Evolutionary conservation across 1,284 basidiomycete genomes (phyloP).

Genomic region (Agaricales sp.): DNA sequence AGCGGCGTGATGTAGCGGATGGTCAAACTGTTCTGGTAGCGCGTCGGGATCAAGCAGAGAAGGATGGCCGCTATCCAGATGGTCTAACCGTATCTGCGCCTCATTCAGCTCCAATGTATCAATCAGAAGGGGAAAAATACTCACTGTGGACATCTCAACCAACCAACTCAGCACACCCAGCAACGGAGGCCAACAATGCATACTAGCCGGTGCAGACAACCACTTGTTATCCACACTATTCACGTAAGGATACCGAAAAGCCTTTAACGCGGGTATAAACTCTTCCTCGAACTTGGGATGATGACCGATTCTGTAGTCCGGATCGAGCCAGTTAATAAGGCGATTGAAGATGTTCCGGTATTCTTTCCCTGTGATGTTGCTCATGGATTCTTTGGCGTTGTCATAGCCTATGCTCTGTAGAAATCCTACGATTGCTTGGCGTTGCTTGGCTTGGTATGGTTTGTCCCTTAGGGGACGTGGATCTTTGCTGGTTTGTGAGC

Average conservation of each 20-base stretch:
- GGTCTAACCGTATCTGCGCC: conserved; percentile 35
- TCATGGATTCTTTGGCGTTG: conserved; percentile 52
- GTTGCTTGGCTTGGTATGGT: conserved; percentile 62
- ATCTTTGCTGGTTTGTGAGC: conserved; percentile 52
- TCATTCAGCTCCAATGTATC: background rate
- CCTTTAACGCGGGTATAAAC: conserved; percentile 62
- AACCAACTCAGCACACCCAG: conserved; percentile 84
- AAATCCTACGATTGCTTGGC: conserved; percentile 64
- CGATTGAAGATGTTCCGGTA: conserved; percentile 75
- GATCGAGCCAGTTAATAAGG: conserved; percentile 66
- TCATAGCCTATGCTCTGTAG: conserved; percentile 55
- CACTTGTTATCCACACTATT: conserved; percentile 71
- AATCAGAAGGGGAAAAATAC: conserved; percentile 12
- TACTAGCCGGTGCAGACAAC: conserved; percentile 75
- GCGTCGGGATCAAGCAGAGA: conserved; percentile 52
- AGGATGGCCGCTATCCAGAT: conserved; percentile 49
- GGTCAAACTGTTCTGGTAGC: conserved; percentile 61
- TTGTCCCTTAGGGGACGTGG: conserved; percentile 65
- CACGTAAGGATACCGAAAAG: conserved; percentile 68
- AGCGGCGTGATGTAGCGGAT: conserved; percentile 63
- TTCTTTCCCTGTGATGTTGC: conserved; percentile 72
- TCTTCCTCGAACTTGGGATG: conserved; percentile 71
- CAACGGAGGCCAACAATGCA: conserved; percentile 76
- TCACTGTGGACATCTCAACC: conserved; percentile 68
- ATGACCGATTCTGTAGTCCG: conserved; percentile 45